A percentile compares a stretch with the other conserved stretches of the same genome.
These are phyloP conservation scores for Wakefieldia striispora DNA, from an alignment of 768 basidiomycete genomes.

Conservation along the genomic window DNA sequence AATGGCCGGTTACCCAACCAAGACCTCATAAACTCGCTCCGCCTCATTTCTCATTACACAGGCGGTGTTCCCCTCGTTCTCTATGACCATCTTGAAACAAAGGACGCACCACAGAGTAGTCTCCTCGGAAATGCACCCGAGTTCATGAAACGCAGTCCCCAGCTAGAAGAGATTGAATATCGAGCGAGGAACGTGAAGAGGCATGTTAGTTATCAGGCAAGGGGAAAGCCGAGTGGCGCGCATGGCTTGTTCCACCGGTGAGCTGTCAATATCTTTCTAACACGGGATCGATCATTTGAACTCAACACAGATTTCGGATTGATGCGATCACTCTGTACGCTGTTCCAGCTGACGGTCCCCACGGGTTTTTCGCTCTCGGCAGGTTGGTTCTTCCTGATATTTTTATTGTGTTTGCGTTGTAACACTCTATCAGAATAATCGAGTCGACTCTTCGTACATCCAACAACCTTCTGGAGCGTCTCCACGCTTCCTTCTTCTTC, in stretches of 20 bases:
- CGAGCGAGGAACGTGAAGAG: slow-evolving; percentile 66
- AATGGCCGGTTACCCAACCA: slow-evolving; percentile 97
- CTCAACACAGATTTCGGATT: slow-evolving; percentile 71
- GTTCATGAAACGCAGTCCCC: slow-evolving; percentile 38
- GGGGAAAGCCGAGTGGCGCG: slow-evolving; percentile 80
- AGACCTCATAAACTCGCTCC: slow-evolving; percentile 85
- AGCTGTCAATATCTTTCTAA: slow-evolving; percentile 21
- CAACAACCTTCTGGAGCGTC: slow-evolving; percentile 92
- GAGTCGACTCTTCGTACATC: slow-evolving; percentile 88
- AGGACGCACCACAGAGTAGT: slow-evolving; percentile 37
- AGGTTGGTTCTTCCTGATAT: slow-evolving; percentile 46
- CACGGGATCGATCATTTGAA: neutral
- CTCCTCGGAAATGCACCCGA: slow-evolving; percentile 46
- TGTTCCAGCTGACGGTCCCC: slow-evolving; percentile 83
- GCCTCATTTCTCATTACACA: slow-evolving; percentile 66
- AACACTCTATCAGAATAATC: slow-evolving; percentile 50
- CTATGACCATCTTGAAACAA: slow-evolving; percentile 70
- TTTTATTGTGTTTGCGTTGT: neutral
- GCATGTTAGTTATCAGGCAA: slow-evolving; percentile 71
- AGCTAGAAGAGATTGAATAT: slow-evolving; percentile 50
- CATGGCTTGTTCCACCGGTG: slow-evolving; percentile 93
- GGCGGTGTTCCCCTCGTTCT: slow-evolving; percentile 76
- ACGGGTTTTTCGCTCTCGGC: slow-evolving; percentile 93
- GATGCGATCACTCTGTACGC: slow-evolving; percentile 93
- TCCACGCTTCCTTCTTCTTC: slow-evolving; percentile 98